Base-by-base conservation (phyloP, 177 flowering plant species). In the Vitis hybrid region DNA sequence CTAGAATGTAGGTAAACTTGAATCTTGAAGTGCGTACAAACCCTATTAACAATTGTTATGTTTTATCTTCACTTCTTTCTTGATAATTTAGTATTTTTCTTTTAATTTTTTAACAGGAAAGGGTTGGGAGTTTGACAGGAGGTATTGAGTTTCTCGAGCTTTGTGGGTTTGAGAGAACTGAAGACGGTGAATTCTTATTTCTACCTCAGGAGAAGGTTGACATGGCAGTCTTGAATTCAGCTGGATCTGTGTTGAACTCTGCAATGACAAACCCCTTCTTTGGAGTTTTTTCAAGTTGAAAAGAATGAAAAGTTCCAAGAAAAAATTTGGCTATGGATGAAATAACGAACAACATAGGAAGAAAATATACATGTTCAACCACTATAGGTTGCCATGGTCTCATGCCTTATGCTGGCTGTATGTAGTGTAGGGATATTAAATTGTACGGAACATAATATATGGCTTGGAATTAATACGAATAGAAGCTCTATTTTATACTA, bases 241-340 rank as follows among this genome's bases (percentile, higher is more conserved):
- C 97, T 57, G 86, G 84, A 14, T 64, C 83, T 48, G 80, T 72
- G 68, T 65, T 95, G 69, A 79, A 80, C 33, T 87, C 92, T 67
- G 99, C 99, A 21, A 76, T 93, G 13, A 81, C 86, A 5, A 95
- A 91, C 76, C 98, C 97, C 61, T 92, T 86, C 84, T 95, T 91
- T 75, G 98, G 99, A 15, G 78, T 90, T 70, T 80, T 94, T 12
- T 21, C 15, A 57, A 3, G 48, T 2, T 48, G 56, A 9, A 39
- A 39, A 39, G 56, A 5, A 14, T 16, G 15, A 13, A 14, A 53
- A 53, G 16, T 53, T 53, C 11, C 56, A 3, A 13, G 18, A 7
- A 53, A 53, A 14, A 53, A 5, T 0, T 15, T 26, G 29, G 56
- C 56, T 13, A 53, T 14, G 56, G 18, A 53, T 14, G 29, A 26